Percentiles rank a stretch among this genome's conserved stretches.
These are phyloP conservation scores for Rhodotorula sp. DNA, from an alignment of 1,284 basidiomycete species.

Conservation along the genomic window DNA sequence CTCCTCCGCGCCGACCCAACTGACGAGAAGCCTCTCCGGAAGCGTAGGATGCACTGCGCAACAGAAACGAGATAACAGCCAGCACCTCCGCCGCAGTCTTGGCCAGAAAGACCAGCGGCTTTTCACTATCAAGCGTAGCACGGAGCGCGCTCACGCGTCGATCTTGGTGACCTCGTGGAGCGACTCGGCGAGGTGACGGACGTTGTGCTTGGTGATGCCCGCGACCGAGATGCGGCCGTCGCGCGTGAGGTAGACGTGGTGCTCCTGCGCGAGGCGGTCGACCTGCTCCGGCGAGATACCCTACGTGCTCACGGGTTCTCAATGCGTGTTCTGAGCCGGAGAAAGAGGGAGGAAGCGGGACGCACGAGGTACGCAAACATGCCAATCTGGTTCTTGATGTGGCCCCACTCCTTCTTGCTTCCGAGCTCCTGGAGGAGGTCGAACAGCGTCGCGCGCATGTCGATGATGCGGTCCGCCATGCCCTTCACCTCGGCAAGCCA, in stretches of 20 bases:
- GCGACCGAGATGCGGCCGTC: conserved; percentile 43
- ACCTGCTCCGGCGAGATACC: conserved; percentile 61
- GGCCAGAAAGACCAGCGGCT: neutral
- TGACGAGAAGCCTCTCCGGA: too few relatives aligned
- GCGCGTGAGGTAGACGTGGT: conserved; percentile 75
- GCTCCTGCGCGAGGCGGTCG: conserved; percentile 69
- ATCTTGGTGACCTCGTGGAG: conserved; percentile 64
- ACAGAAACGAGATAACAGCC: too few relatives aligned
- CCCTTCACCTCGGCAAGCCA: conserved; percentile 72
- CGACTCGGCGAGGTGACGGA: conserved; percentile 73
- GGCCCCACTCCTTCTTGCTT: conserved; percentile 70
- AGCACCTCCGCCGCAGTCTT: too few relatives aligned
- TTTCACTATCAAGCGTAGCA: neutral
- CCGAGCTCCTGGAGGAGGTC: conserved; percentile 76
- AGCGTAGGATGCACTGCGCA: too few relatives aligned
- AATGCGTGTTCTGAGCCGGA: too few relatives aligned
- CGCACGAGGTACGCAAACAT: conserved; percentile 57
- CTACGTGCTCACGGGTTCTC: neutral
- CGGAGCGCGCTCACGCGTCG: conserved; percentile 12
- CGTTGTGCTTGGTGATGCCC: conserved; percentile 81
- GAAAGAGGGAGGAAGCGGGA: conserved; percentile 53
- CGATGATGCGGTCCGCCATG: conserved; percentile 90
- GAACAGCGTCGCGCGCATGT: conserved; percentile 81
- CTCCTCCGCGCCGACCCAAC: too few relatives aligned
- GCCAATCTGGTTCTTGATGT: conserved; percentile 87